Evolutionary conservation across 1,284 basidiomycete genomes (phyloP).

Genomic region (Trichosporon coremiiforme): DNA sequence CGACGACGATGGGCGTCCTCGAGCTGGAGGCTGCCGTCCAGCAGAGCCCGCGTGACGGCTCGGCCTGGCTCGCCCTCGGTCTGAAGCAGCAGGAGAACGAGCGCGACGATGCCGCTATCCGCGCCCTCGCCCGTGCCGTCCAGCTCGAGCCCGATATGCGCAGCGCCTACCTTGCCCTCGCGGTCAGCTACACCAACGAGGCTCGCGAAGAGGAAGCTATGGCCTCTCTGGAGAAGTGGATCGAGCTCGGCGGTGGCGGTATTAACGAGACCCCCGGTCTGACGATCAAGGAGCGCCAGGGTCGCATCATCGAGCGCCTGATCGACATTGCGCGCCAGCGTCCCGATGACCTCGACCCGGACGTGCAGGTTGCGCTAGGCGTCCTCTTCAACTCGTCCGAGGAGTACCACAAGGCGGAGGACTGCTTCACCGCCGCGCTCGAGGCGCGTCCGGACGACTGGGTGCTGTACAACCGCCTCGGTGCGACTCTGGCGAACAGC

Average conservation of each 20-base stretch:
- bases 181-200: constrained; percentile 92
- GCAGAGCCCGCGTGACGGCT: constrained; percentile 68
- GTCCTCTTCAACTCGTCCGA: constrained; percentile 90
- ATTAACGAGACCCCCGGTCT: constrained; percentile 24
- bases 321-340: constrained; percentile 55
- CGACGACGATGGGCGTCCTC: constrained; percentile 64
- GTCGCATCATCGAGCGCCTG: constrained; percentile 49
- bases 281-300: constrained; percentile 34
- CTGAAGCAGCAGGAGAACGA: constrained; percentile 99
- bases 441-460: constrained; percentile 89
- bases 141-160: constrained; percentile 76
- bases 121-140: constrained; percentile 78
- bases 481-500: constrained; percentile 92
- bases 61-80: constrained; percentile 87
- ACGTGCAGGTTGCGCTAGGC: constrained; percentile 92
- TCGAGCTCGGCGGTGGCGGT: constrained; percentile 50
- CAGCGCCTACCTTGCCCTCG: constrained; percentile 86
- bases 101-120: constrained; percentile 85
- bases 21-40: constrained; percentile 91
- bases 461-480: constrained; percentile 92
- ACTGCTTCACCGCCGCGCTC: constrained; percentile 90
- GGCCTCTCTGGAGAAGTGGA: constrained; percentile 81
- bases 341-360: constrained; percentile 74
- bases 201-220: constrained; percentile 72
- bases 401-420: constrained; percentile 88